Base-by-base conservation (phyloP, 2,329 filamentous ascomycete species). In the Venturia asperata region DNA sequence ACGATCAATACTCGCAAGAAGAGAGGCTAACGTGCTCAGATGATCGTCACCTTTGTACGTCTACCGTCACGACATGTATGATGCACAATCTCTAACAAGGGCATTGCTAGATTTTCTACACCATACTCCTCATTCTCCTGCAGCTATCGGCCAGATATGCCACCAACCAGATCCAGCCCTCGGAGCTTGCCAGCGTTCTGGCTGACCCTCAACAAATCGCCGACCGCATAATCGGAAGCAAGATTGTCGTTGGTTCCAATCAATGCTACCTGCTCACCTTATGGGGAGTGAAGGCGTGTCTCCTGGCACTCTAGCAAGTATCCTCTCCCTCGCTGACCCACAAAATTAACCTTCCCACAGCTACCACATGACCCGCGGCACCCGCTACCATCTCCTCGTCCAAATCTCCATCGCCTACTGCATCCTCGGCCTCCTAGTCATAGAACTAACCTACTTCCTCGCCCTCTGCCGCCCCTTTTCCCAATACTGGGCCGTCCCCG, bases 191-290 rank as follows among this genome's bases (percentile, higher is more conserved):
- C 2, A 47, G 17, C 5, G 55, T 69, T 4, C 64, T 68, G 11
- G 65, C 64, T 3, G 62, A 69, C 27, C 66, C 70, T 0, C 45
- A 65, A 3, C 68, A 77, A 21, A 72, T 77, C 5, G 39, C 69
- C 42, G 70, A 73, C 13, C 72, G 76, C 5, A 74, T 77, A 37
- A 70, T 72, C 37, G 74, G 73, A 58, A 74, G 72, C 63, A 76
- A 76, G 67, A 70, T 76, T 47, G 72, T 74, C 3, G 67, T 76
- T 5, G 69, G 72, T 1, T 72, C 72, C 6, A 74, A 76, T 66
- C 72, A 75, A 65, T 71, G 64, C 49, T 67, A 68, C 49, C 47
- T 68, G 2, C 42, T 67, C 24, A 68, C 67, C 19, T 56, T 67
- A 34, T 68, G 67, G 67, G 67, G 67, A 1, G 63, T 63, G 15